Base-by-base conservation (phyloP, 1,284 basidiomycete genomes). In the Sanghuangporus sanghuang region DNA sequence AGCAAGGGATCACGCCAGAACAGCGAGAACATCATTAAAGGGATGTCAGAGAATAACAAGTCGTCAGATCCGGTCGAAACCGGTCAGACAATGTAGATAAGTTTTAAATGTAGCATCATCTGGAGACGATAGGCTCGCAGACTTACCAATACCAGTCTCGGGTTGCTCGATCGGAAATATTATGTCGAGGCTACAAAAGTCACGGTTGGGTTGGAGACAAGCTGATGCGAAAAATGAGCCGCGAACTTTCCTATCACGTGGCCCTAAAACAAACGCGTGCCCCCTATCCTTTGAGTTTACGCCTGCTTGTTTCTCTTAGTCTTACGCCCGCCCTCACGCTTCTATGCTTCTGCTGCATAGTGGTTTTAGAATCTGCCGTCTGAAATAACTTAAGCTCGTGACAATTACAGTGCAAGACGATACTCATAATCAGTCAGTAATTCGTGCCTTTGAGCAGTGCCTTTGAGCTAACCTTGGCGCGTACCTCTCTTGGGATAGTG, bases 61-160 rank as follows among this genome's bases (percentile, higher is more conserved):
- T 84, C 82, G 76, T 81, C 83, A 79, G 67, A 68, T 69, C 71
- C 71, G 75, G 63, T 62, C 68, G 64, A 61, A 67, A 72, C 77
- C 74, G 77, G 79, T 92, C 83, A 70, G 90, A 90, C 89, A 91
- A 92, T 92, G 89, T 92, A 92, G 90, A 92, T 91, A 90, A 89
- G 78, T 76, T 75, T 44, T 14, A 54, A 69, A 72, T 63, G 63
- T 63, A 72, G 69, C 81, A 83, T 83, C 86, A 90, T 81, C 71
- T 76, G 74, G 44, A 32, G 16, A 55, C 63, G 63, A 6, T 57
- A 23, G n/a, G 53, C 32, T 38, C 14, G 16, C 49, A 54, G n/a
- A 63, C 56, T 23, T 21, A 59, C 49, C 56, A 61, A 54, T 53
- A 65, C 18, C 21, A 23, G 48, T n/a, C 18, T 49, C 62, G 39